Conservation (phyloP, 768 basidiomycete genomes). For the Boletellus ananas region DNA sequence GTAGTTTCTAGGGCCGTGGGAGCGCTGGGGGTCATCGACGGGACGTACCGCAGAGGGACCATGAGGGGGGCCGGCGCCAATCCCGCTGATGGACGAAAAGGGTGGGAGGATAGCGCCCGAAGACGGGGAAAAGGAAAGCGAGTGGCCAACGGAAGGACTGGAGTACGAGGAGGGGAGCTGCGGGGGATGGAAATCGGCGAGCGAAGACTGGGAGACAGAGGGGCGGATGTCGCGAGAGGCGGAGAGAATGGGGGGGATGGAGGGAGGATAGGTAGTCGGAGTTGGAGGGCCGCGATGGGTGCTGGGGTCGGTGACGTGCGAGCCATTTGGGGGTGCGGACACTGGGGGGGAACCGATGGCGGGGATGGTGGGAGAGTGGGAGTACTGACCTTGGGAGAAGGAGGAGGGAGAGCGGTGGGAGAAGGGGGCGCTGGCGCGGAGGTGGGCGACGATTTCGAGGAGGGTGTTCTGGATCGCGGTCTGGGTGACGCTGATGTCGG, state of each 20-base stretch:
- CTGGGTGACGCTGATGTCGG: slow-evolving; percentile 74
- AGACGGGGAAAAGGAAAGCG: slow-evolving; percentile 32
- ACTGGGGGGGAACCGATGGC: slow-evolving; percentile 49
- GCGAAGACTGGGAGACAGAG: slow-evolving; percentile 33
- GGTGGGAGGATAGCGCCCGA: slow-evolving; percentile 62
- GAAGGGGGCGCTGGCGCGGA: slow-evolving; percentile 54
- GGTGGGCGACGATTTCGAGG: slow-evolving; percentile 71
- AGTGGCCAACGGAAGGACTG: slow-evolving; percentile 33
- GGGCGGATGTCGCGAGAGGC: slow-evolving; percentile 32
- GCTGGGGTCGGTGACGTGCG: slow-evolving; percentile 21
- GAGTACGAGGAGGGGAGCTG: slow-evolving; percentile 41
- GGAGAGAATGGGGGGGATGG: slow-evolving; percentile 30
- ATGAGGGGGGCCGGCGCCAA: slow-evolving; percentile 43
- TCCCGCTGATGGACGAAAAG: slow-evolving; percentile 63
- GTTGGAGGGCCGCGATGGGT: slow-evolving; percentile 29
- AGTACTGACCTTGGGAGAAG: slow-evolving; percentile 45
- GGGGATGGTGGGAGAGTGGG: slow-evolving; percentile 65
- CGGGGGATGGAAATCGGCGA: slow-evolving; percentile 43
- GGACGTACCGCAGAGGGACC: slow-evolving; percentile 55
- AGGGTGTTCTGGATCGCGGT: slow-evolving; percentile 74
- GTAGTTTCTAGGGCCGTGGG: slow-evolving; percentile 31
- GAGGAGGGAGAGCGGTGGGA: slow-evolving; percentile 61
- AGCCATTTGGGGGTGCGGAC: slow-evolving; percentile 38
- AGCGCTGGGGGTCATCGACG: slow-evolving; percentile 37
- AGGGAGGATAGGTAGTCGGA: slow-evolving; percentile 27